phyloP scores from a whole-genome alignment of 2,329 filamentous ascomycete genomes.

The Graphilbum ipis-grandicollis region DNA sequence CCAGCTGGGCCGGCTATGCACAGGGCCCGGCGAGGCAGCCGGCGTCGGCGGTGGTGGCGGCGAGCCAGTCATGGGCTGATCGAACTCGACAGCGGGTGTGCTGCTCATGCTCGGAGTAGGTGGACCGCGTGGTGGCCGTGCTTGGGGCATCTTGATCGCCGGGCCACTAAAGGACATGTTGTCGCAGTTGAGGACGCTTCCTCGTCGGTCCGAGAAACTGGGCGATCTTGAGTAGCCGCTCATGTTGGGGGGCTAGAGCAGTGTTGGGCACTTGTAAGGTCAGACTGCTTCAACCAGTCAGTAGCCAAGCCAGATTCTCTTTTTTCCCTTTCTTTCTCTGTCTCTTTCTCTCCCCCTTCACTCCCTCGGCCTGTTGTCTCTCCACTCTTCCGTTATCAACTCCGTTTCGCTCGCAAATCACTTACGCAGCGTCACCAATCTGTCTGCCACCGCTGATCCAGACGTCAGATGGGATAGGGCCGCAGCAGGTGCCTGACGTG shows the following conservation, averaged over 20 bases:
- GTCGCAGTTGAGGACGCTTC: slow-evolving; percentile 35
- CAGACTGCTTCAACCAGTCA: too few species aligned
- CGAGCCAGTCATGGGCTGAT: slow-evolving; percentile 41
- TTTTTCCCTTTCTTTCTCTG: too few species aligned
- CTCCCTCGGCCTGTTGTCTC: too few species aligned
- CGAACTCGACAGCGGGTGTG: slow-evolving; percentile 45
- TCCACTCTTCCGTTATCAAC: too few species aligned
- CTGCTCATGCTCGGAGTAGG: slow-evolving; percentile 47
- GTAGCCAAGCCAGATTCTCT: too few species aligned
- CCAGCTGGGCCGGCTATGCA: slow-evolving; percentile 51
- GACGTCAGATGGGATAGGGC: too few species aligned
- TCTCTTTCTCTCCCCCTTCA: too few species aligned
- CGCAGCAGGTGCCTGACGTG: too few species aligned
- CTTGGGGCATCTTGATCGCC: slow-evolving; percentile 32
- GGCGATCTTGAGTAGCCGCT: slow-evolving; percentile 29
- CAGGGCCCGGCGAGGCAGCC: slow-evolving; percentile 46
- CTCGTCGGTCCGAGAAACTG: slow-evolving; percentile 44
- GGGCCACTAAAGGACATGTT: slow-evolving; percentile 30
- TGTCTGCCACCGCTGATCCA: too few species aligned
- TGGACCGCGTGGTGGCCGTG: slow-evolving; percentile 34
- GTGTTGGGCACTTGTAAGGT: too few species aligned
- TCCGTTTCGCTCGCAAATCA: too few species aligned
- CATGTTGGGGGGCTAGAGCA: slow-evolving; percentile 14
- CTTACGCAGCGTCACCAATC: too few species aligned
- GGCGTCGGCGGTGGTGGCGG: slow-evolving; percentile 49